phyloP scores from a whole-genome alignment of 2,329 filamentous ascomycete species.

The Fusarium protoensiforme region DNA sequence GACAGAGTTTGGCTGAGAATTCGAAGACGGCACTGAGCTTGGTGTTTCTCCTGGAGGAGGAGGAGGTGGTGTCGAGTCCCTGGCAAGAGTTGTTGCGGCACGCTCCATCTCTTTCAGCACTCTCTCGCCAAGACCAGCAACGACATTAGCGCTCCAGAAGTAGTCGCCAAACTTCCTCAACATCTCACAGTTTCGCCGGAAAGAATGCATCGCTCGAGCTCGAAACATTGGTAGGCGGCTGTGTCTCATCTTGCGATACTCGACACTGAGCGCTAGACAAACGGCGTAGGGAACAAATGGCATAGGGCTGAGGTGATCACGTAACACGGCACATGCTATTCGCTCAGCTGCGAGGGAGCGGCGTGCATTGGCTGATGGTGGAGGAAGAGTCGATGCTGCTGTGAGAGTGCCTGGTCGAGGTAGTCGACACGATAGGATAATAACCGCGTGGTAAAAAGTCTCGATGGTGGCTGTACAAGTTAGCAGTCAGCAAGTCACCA shows the following conservation, averaged over 20 bases:
- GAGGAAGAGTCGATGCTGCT: constrained; percentile 56
- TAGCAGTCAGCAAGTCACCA: constrained; percentile 12
- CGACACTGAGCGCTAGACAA: constrained; percentile 69
- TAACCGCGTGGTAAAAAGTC: constrained; percentile 72
- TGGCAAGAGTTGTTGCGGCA: constrained; percentile 59
- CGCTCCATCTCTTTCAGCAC: constrained; percentile 68
- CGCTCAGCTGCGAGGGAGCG: constrained; percentile 68
- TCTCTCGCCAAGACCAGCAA: constrained; percentile 64
- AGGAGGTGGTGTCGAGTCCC: constrained; percentile 46
- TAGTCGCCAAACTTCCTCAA: constrained; percentile 64
- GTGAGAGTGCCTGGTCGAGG: constrained; percentile 53
- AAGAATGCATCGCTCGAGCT: constrained; percentile 63
- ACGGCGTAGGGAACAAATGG: constrained; percentile 72
- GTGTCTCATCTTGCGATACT: constrained; percentile 73
- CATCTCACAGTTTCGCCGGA: constrained; percentile 64
- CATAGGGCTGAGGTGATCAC: constrained; percentile 63
- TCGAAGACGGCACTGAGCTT: constrained; percentile 29
- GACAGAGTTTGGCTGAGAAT: constrained; percentile 2
- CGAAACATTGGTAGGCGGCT: constrained; percentile 69
- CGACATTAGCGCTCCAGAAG: constrained; percentile 68
- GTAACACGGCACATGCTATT: constrained; percentile 64
- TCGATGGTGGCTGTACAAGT: constrained; percentile 65
- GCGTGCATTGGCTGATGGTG: constrained; percentile 64
- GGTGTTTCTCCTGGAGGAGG: constrained; percentile 39
- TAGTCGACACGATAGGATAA: constrained; percentile 70